Conservation (phyloP, 1,284 basidiomycete genomes). For the Mycosarcoma maydis region DNA sequence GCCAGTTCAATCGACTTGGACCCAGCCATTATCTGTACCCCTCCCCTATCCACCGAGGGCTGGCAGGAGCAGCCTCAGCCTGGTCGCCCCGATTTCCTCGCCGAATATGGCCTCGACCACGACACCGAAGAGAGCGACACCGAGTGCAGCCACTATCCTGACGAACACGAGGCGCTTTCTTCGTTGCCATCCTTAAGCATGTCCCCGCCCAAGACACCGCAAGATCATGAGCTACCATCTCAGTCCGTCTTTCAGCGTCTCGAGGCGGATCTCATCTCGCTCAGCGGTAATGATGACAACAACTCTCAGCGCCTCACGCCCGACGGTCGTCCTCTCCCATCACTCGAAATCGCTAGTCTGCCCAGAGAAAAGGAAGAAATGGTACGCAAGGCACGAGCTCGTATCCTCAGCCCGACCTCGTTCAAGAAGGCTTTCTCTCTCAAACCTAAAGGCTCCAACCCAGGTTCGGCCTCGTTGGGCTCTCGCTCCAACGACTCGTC, state of each 20-base stretch:
- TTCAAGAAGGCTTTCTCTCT: conserved; percentile 42
- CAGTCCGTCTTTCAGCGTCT: conserved; percentile 40
- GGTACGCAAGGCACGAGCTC: conserved; percentile 15
- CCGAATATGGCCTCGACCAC: conserved; percentile 32
- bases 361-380: conserved; percentile 41
- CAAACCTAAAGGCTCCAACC: conserved; percentile 19
- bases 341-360: conserved; percentile 30
- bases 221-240: conserved; percentile 7
- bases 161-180: conserved; percentile 11
- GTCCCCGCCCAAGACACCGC: background rate
- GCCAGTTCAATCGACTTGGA: conserved; percentile 42
- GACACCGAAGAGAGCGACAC: conserved; percentile 43
- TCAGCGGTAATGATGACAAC: conserved; percentile 4
- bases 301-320: conserved; percentile 5
- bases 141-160: conserved; percentile 26
- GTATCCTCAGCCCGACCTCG: conserved; percentile 32
- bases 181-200: background rate
- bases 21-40: conserved; percentile 39
- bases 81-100: conserved; percentile 32
- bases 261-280: conserved; percentile 23
- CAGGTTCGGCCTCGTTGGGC: conserved; percentile 12
- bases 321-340: conserved; percentile 14
- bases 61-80: conserved; percentile 14
- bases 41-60: conserved; percentile 19
- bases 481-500: conserved; percentile 15